A percentile compares a stretch with the other conserved stretches of the same genome.
phyloP scores from a whole-genome alignment of 768 basidiomycete species.

The Termitomyces sp. region DNA sequence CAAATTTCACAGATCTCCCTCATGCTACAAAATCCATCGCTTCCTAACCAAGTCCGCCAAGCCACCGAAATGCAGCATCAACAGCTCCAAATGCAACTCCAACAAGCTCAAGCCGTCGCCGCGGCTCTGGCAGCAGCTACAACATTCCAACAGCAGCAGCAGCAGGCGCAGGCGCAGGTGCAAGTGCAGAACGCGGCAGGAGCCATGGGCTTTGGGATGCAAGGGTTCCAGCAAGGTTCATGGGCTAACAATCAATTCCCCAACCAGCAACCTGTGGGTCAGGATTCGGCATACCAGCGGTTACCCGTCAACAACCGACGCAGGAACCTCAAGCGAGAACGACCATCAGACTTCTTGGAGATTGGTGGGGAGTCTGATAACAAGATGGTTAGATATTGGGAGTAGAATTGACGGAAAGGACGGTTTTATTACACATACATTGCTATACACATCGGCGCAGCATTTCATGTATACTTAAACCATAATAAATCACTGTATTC shows the following conservation, averaged over 20 bases:
- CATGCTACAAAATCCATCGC: conserved; percentile 74
- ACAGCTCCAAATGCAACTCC: conserved; percentile 73
- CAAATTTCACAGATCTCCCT: conserved; percentile 78
- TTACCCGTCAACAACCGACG: conserved; percentile 79
- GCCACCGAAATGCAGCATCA: conserved; percentile 83
- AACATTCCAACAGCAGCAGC: conserved; percentile 53
- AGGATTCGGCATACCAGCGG: conserved; percentile 87
- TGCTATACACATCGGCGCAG: not conserved
- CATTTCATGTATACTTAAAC: conserved; percentile 1
- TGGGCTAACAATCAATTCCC: conserved; percentile 49
- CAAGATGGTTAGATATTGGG: conserved; percentile 77
- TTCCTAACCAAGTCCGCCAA: conserved; percentile 71
- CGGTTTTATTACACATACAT: not conserved
- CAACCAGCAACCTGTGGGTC: conserved; percentile 62
- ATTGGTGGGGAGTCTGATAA: conserved; percentile 58
- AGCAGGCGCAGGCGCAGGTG: conserved; percentile 38
- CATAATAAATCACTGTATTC: conserved; percentile 7
- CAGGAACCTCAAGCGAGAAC: conserved; percentile 72
- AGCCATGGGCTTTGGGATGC: conserved; percentile 38
- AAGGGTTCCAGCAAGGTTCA: conserved; percentile 30
- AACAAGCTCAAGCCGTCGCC: conserved; percentile 73
- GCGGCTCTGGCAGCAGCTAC: conserved; percentile 59
- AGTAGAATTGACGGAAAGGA: conserved; percentile 33
- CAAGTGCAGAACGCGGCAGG: conserved; percentile 33
- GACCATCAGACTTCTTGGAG: conserved; percentile 83